These are phyloP conservation scores for Cladosporium sp. DNA, from an alignment of 2,329 filamentous ascomycete species.

Conservation along the genomic window DNA sequence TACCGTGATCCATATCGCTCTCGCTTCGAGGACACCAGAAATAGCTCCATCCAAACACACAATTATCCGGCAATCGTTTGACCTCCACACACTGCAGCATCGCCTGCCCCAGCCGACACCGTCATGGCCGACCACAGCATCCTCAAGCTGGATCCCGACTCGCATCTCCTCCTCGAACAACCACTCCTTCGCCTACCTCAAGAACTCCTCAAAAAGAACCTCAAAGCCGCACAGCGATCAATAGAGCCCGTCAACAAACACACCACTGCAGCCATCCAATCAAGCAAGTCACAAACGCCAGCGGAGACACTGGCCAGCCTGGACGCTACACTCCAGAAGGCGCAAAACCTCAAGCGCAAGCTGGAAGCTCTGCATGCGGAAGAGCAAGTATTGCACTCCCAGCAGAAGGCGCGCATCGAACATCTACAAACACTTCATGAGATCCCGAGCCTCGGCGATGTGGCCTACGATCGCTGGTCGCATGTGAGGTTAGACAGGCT, in stretches of 20 bases:
- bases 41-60: background rate
- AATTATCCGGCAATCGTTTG: background rate
- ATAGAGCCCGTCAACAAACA: slow-evolving; percentile 70
- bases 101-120: background rate
- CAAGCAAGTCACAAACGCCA: slow-evolving; percentile 40
- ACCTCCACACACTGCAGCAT: background rate
- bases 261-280: slow-evolving; percentile 59
- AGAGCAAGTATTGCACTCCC: slow-evolving; percentile 72
- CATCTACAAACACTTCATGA: slow-evolving; percentile 80
- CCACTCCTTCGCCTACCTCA: slow-evolving; percentile 88
- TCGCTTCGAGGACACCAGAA: background rate
- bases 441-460: slow-evolving; percentile 80
- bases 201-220: slow-evolving; percentile 91
- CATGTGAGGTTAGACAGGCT: slow-evolving; percentile 77
- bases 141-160: slow-evolving; percentile 70
- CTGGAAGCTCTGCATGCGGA: slow-evolving; percentile 75
- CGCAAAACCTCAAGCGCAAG: slow-evolving; percentile 87
- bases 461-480: slow-evolving; percentile 91
- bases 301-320: slow-evolving; percentile 73
- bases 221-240: slow-evolving; percentile 77
- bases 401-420: slow-evolving; percentile 72
- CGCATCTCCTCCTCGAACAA: slow-evolving; percentile 83
- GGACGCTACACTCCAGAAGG: slow-evolving; percentile 80
- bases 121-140: slow-evolving; percentile 51
- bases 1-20: background rate